Conservation (phyloP, 768 basidiomycete species). For the Mycena olivaceomarginata region DNA sequence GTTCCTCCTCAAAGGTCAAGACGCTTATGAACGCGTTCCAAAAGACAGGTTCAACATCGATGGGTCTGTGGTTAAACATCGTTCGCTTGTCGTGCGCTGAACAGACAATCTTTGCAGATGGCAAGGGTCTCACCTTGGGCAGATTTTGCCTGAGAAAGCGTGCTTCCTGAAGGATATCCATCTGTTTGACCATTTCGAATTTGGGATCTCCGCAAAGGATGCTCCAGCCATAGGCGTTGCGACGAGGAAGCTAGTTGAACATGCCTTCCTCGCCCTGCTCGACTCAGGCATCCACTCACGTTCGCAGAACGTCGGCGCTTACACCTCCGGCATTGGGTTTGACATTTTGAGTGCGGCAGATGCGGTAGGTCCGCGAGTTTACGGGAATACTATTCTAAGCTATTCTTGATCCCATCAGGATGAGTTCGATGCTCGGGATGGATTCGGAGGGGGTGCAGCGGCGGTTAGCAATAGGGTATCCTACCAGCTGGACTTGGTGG, state of each 20-base stretch:
- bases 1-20: slow-evolving; percentile 55
- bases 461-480: slow-evolving; percentile 65
- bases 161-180: slow-evolving; percentile 61
- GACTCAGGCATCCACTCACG: slow-evolving; percentile 67
- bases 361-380: slow-evolving; percentile 46
- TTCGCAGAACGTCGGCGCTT: slow-evolving; percentile 53
- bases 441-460: slow-evolving; percentile 44
- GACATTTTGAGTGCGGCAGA: slow-evolving; percentile 47
- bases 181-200: slow-evolving; percentile 61
- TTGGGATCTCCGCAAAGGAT: slow-evolving; percentile 61
- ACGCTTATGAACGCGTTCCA: slow-evolving; percentile 57
- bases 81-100: neutral
- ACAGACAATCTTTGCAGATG: slow-evolving; percentile 41
- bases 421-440: slow-evolving; percentile 50
- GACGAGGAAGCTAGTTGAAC: slow-evolving; percentile 61
- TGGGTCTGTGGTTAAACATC: slow-evolving; percentile 45
- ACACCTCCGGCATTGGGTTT: slow-evolving; percentile 55
- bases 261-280: slow-evolving; percentile 63
- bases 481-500: slow-evolving; percentile 62
- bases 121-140: slow-evolving; percentile 50
- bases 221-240: slow-evolving; percentile 57
- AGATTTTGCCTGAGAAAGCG: slow-evolving; percentile 53
- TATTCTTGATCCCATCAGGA: slow-evolving; percentile 49
- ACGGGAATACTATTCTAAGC: neutral
- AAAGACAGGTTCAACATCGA: slow-evolving; percentile 56